Evolutionary conservation across 129 eudicot genomes (phyloP).

Genomic region (Sambucus nigra): DNA sequence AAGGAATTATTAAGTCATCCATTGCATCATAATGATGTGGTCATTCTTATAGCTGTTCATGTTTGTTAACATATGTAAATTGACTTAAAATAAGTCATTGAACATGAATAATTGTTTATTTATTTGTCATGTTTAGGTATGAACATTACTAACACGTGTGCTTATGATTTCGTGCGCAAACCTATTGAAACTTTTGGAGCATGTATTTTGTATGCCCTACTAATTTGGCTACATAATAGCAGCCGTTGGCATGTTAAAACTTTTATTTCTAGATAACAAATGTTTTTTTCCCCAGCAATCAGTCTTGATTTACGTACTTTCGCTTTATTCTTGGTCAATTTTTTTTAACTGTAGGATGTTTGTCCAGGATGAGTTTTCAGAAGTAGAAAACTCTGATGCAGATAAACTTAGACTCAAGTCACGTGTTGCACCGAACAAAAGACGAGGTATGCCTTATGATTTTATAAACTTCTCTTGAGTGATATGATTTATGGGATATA

Average conservation of each 20-base stretch:
- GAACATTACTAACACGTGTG: too few species aligned
- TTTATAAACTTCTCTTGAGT: not conserved
- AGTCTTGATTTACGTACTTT: not conserved
- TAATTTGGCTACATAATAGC: too few species aligned
- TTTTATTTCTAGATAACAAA: not conserved
- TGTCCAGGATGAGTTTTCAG: conserved; percentile 57
- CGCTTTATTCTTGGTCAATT: not conserved
- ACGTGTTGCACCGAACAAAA: conserved; percentile 20
- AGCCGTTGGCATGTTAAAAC: not conserved
- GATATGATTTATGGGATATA: not conserved
- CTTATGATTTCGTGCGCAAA: too few species aligned
- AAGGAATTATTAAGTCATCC: too few species aligned
- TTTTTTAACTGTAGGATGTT: conserved; percentile 4
- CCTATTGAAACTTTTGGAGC: too few species aligned
- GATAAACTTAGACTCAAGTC: conserved; percentile 37
- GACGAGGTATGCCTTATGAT: conserved; percentile 31
- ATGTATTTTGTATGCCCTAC: too few species aligned
- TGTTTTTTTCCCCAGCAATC: not conserved
- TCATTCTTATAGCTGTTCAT: too few species aligned
- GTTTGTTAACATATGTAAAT: too few species aligned
- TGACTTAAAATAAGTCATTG: too few species aligned
- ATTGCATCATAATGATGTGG: too few species aligned
- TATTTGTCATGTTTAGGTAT: too few species aligned
- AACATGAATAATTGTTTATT: too few species aligned
- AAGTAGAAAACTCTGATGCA: conserved; percentile 22